These are phyloP conservation scores for Suillus subluteus DNA, from an alignment of 768 basidiomycete genomes.

Conservation along the genomic window DNA sequence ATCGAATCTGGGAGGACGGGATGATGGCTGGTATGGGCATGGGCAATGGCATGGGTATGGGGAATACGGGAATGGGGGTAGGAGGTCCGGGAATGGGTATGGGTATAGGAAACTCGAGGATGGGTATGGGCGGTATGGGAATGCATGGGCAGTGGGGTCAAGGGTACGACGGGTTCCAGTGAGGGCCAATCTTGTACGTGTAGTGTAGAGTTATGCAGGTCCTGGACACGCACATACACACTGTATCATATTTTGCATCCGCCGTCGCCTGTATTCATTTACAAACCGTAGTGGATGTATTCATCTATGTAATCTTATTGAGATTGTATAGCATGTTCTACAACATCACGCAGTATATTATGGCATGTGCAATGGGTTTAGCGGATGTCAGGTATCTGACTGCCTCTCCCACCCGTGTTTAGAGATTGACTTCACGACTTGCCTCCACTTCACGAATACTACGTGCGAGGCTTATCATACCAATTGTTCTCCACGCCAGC, in stretches of 20 bases:
- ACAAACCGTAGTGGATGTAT: not conserved
- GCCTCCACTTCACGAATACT: not conserved
- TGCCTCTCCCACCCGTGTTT: not conserved
- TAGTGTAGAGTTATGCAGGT: not conserved
- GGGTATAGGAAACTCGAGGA: slow-evolving; percentile 37
- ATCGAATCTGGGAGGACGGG: slow-evolving; percentile 46
- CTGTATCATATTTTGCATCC: not conserved
- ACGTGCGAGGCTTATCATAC: too few relatives aligned
- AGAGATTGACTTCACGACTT: not conserved
- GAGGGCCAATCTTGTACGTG: slow-evolving; percentile 5
- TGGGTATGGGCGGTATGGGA: slow-evolving; percentile 40
- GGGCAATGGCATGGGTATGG: slow-evolving; percentile 25
- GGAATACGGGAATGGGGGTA: slow-evolving; percentile 21
- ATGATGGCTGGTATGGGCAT: slow-evolving; percentile 43
- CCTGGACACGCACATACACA: not conserved
- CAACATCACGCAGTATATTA: not conserved
- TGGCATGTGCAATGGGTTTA: not conserved
- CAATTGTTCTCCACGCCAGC: not conserved
- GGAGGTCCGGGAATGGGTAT: slow-evolving; percentile 36
- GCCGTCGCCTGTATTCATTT: not conserved
- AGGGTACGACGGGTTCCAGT: slow-evolving; percentile 37
- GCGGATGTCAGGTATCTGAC: not conserved
- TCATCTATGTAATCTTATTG: not conserved
- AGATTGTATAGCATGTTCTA: not conserved
- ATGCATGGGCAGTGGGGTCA: slow-evolving; percentile 43